Evolutionary conservation across 2,329 filamentous ascomycete species (phyloP).

Genomic region (Sclerotinia borealis): DNA sequence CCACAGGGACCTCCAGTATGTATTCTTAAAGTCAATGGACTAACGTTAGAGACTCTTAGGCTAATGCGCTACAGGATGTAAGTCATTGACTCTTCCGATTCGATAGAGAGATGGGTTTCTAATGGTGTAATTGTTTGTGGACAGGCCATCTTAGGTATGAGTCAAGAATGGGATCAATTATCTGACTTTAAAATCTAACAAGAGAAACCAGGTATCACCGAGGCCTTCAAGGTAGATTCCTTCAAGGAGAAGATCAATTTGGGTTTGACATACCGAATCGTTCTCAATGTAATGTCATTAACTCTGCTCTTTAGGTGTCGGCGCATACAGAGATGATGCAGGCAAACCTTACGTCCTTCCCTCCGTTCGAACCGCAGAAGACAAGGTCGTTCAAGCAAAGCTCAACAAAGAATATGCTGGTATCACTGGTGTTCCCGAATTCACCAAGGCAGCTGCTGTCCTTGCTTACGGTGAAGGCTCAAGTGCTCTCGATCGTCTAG

Average conservation of each 20-base stretch:
- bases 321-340: slow-evolving; percentile 95
- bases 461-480: slow-evolving; percentile 86
- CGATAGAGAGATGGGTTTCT: slow-evolving; percentile 32
- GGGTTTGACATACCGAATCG: slow-evolving; percentile 47
- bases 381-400: slow-evolving; percentile 70
- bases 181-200: slow-evolving; percentile 28
- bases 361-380: slow-evolving; percentile 83
- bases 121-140: slow-evolving; percentile 20
- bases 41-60: not conserved
- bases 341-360: slow-evolving; percentile 98
- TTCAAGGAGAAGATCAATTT: slow-evolving; percentile 97
- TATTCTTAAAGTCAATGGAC: slow-evolving; percentile 25
- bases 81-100: slow-evolving; percentile 19
- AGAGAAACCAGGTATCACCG: slow-evolving; percentile 66
- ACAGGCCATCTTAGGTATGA: slow-evolving; percentile 71
- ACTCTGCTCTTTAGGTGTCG: slow-evolving; percentile 60
- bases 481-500: slow-evolving; percentile 69
- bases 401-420: slow-evolving; percentile 97
- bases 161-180: slow-evolving; percentile 17
- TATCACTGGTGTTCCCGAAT: slow-evolving; percentile 91
- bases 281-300: slow-evolving; percentile 13
- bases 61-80: slow-evolving; percentile 32
- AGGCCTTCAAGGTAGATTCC: slow-evolving; percentile 96
- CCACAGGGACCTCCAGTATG: slow-evolving; percentile 90
- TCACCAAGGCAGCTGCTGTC: slow-evolving; percentile 85